phyloP scores from a whole-genome alignment of 2,329 filamentous ascomycete species.

The Passalora sequoiae region DNA sequence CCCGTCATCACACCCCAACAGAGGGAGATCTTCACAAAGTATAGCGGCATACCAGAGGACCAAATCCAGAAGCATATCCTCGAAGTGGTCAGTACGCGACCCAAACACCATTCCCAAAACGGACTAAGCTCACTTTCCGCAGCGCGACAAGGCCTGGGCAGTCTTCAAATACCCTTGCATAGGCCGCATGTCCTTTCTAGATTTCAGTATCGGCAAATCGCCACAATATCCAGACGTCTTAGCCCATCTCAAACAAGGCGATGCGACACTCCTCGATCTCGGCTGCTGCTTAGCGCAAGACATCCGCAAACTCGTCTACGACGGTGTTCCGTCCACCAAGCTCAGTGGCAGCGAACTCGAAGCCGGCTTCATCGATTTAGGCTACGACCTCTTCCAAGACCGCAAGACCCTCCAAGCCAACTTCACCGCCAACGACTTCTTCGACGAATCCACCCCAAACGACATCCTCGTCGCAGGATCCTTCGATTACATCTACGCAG shows the following conservation, averaged over 20 bases:
- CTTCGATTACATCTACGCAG: slow-evolving; percentile 38
- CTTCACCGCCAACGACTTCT: slow-evolving; percentile 36
- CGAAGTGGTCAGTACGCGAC: slow-evolving; percentile 1
- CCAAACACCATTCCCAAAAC: not conserved
- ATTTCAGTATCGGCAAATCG: slow-evolving; percentile 21
- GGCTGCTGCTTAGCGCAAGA: slow-evolving; percentile 41
- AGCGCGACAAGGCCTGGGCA: slow-evolving; percentile 17
- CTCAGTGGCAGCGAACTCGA: slow-evolving; percentile 34
- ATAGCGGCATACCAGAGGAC: slow-evolving; percentile 1
- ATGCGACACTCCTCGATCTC: slow-evolving; percentile 37
- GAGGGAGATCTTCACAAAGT: not conserved
- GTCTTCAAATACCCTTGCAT: slow-evolving; percentile 24
- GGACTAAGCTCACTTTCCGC: not conserved
- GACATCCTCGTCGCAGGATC: slow-evolving; percentile 29
- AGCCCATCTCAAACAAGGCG: slow-evolving; percentile 24
- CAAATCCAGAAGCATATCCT: not conserved
- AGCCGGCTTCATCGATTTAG: slow-evolving; percentile 34
- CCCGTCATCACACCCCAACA: not conserved
- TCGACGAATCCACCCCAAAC: slow-evolving; percentile 22
- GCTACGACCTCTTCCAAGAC: slow-evolving; percentile 39
- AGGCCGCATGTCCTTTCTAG: slow-evolving; percentile 19
- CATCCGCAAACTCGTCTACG: slow-evolving; percentile 35
- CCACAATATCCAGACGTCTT: slow-evolving; percentile 27
- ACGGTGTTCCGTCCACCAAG: slow-evolving; percentile 33
- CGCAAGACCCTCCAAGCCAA: slow-evolving; percentile 26